A percentile compares a stretch with the other conserved stretches of the same genome.
phyloP scores from a whole-genome alignment of 768 basidiomycete species.

The Rossbeevera mucosa region DNA sequence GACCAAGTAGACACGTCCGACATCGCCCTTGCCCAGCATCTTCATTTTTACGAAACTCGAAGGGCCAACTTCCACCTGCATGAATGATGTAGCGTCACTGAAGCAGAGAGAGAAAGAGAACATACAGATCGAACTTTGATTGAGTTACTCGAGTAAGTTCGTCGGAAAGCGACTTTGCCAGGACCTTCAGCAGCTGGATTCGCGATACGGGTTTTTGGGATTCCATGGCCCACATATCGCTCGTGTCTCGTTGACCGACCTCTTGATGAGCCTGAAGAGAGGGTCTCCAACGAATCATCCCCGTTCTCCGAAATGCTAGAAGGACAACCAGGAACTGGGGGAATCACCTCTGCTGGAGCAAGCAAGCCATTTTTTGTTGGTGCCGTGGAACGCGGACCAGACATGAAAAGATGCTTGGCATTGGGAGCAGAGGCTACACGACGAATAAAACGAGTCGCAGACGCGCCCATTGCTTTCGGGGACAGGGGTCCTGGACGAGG shows the following conservation, averaged over 20 bases:
- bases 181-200: conserved; percentile 47
- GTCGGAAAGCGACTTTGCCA: conserved; percentile 70
- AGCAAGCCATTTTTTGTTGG: conserved; percentile 76
- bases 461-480: conserved; percentile 64
- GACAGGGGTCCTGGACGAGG: conserved; percentile 51
- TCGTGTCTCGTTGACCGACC: conserved; percentile 43
- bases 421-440: conserved; percentile 97
- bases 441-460: conserved; percentile 85
- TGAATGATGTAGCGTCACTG: conserved; percentile 1
- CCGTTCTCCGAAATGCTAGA: conserved; percentile 54
- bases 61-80: conserved; percentile 88
- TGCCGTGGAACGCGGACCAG: conserved; percentile 51
- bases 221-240: conserved; percentile 25
- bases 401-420: conserved; percentile 82
- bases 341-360: conserved; percentile 61
- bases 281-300: conserved; percentile 69
- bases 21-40: conserved; percentile 97
- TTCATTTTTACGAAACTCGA: conserved; percentile 95
- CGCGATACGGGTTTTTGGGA: conserved; percentile 41
- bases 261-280: conserved; percentile 72
- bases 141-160: conserved; percentile 96
- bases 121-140: conserved; percentile 89
- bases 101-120: conserved; percentile 6
- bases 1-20: conserved; percentile 97
- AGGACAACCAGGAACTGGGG: conserved; percentile 47